These are phyloP conservation scores for Cutaneotrichosporon arboriforme DNA, from an alignment of 1,284 basidiomycete genomes.

Conservation along the genomic window DNA sequence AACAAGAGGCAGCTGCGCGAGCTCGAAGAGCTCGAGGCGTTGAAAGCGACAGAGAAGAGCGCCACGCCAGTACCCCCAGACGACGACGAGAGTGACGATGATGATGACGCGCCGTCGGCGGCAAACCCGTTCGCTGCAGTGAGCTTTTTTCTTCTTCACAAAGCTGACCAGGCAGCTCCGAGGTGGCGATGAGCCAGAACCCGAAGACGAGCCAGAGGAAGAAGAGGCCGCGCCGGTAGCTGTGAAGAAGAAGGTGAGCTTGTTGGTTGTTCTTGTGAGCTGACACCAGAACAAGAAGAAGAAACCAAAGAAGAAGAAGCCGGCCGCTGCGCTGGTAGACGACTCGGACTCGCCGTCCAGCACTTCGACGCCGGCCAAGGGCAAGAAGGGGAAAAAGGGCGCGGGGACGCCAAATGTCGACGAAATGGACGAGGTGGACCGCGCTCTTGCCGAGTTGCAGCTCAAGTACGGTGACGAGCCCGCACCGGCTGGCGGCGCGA, in stretches of 20 bases:
- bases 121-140: conserved; percentile 58
- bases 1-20: conserved; percentile 82
- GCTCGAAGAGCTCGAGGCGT: conserved; percentile 59
- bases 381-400: conserved; percentile 50
- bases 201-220: conserved; percentile 28
- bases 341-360: conserved; percentile 13
- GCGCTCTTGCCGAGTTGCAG: conserved; percentile 72
- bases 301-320: conserved; percentile 39
- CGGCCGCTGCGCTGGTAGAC: conserved; percentile 4
- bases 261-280: not conserved
- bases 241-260: conserved; percentile 34
- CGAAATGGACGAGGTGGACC: conserved; percentile 72
- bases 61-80: conserved; percentile 18
- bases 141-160: not conserved
- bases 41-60: conserved; percentile 34
- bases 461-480: conserved; percentile 53
- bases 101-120: conserved; percentile 25
- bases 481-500: not conserved
- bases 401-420: conserved; percentile 38
- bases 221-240: conserved; percentile 22
- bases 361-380: conserved; percentile 43
- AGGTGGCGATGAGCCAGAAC: conserved; percentile 22
- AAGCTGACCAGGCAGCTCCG: conserved; percentile 2
- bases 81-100: conserved; percentile 19
- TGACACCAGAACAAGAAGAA: conserved; percentile 45